A percentile compares a stretch with the other conserved stretches of the same genome.
These are phyloP conservation scores for Solanum pinnatisectum DNA, from an alignment of 257 asterid genomes.

Conservation along the genomic window DNA sequence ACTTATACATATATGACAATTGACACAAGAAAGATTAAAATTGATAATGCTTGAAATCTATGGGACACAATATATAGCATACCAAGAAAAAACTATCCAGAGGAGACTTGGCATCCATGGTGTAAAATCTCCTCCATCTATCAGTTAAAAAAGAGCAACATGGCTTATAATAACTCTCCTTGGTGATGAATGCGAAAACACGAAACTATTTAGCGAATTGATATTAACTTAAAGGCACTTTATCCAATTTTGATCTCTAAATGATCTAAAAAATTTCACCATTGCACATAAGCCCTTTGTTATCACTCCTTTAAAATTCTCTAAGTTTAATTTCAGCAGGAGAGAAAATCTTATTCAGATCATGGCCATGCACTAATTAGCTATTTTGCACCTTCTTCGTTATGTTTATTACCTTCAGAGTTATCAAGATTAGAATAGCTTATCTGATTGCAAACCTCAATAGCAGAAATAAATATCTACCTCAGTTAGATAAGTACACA, in stretches of 20 bases:
- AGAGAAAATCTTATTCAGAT: too few relatives aligned
- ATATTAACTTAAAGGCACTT: neutral
- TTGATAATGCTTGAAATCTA: neutral
- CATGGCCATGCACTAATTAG: neutral
- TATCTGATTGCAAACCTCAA: too few relatives aligned
- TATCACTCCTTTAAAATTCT: too few relatives aligned
- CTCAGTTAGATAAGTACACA: too few relatives aligned
- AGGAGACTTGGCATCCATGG: neutral
- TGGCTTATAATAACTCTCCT: neutral
- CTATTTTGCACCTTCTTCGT: neutral
- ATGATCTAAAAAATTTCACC: neutral
- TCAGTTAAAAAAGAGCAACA: neutral
- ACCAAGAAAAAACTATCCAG: neutral
- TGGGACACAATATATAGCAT: neutral
- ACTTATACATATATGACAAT: neutral
- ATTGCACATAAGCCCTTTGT: neutral
- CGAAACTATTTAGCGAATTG: neutral
- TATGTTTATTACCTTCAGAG: neutral
- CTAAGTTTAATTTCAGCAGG: too few relatives aligned
- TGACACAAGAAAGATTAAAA: neutral
- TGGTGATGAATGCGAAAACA: neutral
- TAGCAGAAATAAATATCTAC: too few relatives aligned
- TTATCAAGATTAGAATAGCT: too few relatives aligned
- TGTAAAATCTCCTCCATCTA: neutral
- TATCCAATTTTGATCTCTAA: conserved; percentile 1